Base-by-base conservation (phyloP, 345 rosid species). In the Mallotus nudiflorus region DNA sequence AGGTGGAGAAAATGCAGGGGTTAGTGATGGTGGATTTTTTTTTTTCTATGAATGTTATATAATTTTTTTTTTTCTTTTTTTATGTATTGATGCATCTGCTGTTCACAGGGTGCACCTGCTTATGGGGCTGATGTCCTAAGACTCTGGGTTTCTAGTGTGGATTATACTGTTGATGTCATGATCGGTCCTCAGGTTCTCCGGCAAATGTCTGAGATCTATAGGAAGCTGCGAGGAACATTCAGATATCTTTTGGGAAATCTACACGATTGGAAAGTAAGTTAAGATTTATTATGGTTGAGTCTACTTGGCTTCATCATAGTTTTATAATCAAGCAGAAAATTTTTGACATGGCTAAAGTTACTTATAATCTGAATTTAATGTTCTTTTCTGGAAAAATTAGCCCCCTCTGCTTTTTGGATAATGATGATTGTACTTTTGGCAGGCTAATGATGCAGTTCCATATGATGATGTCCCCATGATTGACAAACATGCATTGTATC, bases 101-200 rank as follows among this genome's bases (percentile, higher is more conserved):
- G 49, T 68, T 79, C 74, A 78, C 85, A 94, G 98, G 97, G 89
- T 67, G 86, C 88, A 77, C 96, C 97, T 35, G 97, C 84, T 57
- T 94, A 94, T 70, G 98, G 98, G 67, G 96, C 96, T 77, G 98
- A 94, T 78, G 91, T 91, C 62, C 76, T 94, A 75, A 88, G 97
- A 54, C 96, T 94, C 52, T 94, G 98, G 98, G 98, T 94, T 80
- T 91, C 96, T 61, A 94, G 98, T 84, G 98, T 94, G 67, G 96
- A 94, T 82, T 94, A 91, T 77, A 82, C 89, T 1, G 89, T 88
- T 35, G 98, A 94, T 86, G 93, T 88, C 51, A 71, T 91, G 80
- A 79, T 94, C 48, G 96, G 97, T 71, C 86, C 95, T 44, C 97
- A 89, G 80, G 72, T 88, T 69, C 86, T 94, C 65, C 87, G 89